Base-by-base conservation (phyloP, 2,329 filamentous ascomycete genomes). In the Epichloe glyceriae region DNA sequence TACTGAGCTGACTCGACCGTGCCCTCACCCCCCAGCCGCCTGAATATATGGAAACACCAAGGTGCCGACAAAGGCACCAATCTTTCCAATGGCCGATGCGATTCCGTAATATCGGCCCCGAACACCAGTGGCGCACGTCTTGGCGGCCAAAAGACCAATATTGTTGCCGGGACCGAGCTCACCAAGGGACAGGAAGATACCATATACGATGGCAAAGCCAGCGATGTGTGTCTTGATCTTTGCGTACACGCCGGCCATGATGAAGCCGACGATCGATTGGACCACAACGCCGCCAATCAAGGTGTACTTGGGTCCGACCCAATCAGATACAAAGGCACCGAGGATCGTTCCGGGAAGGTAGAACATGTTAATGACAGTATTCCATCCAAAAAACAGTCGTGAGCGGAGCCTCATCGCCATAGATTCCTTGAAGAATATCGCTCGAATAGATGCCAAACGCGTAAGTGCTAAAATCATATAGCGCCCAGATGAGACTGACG, bases 331-430 rank as follows among this genome's bases (percentile, higher is more conserved):
- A 51, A 86, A 86, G 0, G 87, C 85, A 19, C 90, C 90, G 3
- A 85, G 67, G 49, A 90, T 73, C 22, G 87, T 86, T 1, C 90
- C 90, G 0, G 88, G 89, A 46, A 95, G 76, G 66, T 94, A 94
- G 67, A 95, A 95, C 55, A 88, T 71, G 65, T 93, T 95, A 70
- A 94, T 81, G 41, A 95, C 76, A 0, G 85, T 88, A 62, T 88
- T 89, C 88, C 88, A 95, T 40, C 88, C 90, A 54, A 95, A 90
- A 90, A 11, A 82, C 71, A 55, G 85, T 85, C 61, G 87, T 91
- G 2, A 95, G 70, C 0, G 83, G 76, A 0, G 79, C 73, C 4
- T 64, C 59, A 0, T 72, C 61, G 10, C 79, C 78, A 41, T 84
- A 80, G 30, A 88, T 76, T 53, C 79, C 82, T 39, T 71, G 65